phyloP scores from a whole-genome alignment of 495 filamentous ascomycete species.

The Achaetomiella virescens region DNA sequence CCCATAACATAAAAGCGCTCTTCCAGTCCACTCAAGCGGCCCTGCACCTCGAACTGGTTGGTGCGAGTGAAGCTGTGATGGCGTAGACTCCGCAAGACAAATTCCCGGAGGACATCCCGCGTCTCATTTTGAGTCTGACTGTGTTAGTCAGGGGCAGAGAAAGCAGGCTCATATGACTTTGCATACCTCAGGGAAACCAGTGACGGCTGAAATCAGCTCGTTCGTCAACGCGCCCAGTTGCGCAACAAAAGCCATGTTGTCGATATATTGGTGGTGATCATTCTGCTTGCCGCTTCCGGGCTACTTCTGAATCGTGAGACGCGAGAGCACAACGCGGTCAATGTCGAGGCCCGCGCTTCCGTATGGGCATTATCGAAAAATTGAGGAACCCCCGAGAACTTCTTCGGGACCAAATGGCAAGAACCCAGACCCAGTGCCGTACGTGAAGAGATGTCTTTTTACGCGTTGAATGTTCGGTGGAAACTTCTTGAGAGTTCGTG shows the following conservation, averaged over 20 bases:
- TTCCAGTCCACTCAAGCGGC: slow-evolving; percentile 68
- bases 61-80: slow-evolving; percentile 61
- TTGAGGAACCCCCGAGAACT: no score
- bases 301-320: background rate
- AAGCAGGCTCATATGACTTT: background rate
- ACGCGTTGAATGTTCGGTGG: no score
- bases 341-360: no score
- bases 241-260: slow-evolving; percentile 44
- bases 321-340: background rate
- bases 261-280: slow-evolving; percentile 5
- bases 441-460: no score
- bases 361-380: no score
- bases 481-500: no score
- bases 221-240: slow-evolving; percentile 46
- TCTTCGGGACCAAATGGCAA: no score
- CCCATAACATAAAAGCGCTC: slow-evolving; percentile 81
- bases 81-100: slow-evolving; percentile 49
- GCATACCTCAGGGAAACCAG: slow-evolving; percentile 26
- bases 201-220: slow-evolving; percentile 45
- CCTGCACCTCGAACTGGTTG: slow-evolving; percentile 81
- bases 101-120: slow-evolving; percentile 46
- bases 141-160: background rate
- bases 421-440: no score
- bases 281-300: slow-evolving; percentile 1
- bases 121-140: slow-evolving; percentile 36